Base-by-base conservation (phyloP, 2,329 filamentous ascomycete genomes). In the Sarocladium strictum region DNA sequence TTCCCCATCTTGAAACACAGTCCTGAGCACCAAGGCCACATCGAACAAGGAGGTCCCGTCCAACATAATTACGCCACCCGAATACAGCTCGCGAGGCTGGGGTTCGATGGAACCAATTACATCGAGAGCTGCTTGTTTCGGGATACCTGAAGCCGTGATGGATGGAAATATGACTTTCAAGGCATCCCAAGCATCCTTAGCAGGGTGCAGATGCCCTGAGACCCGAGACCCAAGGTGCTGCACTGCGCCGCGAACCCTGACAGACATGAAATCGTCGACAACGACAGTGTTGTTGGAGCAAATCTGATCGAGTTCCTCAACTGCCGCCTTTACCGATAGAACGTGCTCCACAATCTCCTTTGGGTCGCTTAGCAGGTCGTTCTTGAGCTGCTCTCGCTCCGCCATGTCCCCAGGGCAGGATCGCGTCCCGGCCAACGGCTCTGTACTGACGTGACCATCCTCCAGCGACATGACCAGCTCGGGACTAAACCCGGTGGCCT, bases 341-440 rank as follows among this genome's bases (percentile, higher is more conserved):
- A 58, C 57, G 40, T 60, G 59, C 45, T 60, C 59, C 3, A 58
- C 41, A 35, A 60, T 56, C 23, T 60, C 59, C 52, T 60, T 60
- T 7, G 56, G 38, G 29, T 60, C 58, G 17, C 21, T 33, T 12
- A 54, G 29, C 15, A 59, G 53, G 6, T 58, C 49, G 12, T 54
- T 29, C 2, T 40, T 24, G 2, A 54, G 54, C n/a, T 23, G 29
- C 37, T 56, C 10, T 17, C 53, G 45, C 40, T 57, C 54, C 2
- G 15, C 17, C 5, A 35, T 17, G 37, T n/a, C 35, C 23, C 14
- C 17, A 3, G 21, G 24, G 10, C 53, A 27, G 3, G 56, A 53
- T 11, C 58, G 52, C 17, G 58, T 61, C 23, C 59, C 59, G 2
- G 59, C 58, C 35, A 59, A 38, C 9, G 56, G 56, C 53, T 60